These are phyloP conservation scores for Tetradesmus lagerheimii DNA, from an alignment of 139 green algal species.

Conservation along the genomic window DNA sequence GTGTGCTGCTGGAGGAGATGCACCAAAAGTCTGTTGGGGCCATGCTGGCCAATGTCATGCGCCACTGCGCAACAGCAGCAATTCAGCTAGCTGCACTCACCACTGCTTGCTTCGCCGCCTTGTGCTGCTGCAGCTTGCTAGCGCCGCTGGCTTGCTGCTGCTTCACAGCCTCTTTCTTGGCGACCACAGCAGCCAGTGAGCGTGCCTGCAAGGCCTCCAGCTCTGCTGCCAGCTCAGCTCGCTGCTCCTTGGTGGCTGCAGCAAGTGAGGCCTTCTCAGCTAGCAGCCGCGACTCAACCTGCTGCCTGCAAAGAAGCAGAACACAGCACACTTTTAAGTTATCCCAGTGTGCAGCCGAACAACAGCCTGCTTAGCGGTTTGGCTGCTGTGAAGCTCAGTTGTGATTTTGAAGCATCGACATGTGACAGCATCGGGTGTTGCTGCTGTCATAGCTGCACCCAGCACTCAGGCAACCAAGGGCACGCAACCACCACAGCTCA, in stretches of 20 bases:
- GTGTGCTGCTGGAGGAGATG: not conserved
- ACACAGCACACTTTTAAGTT: not conserved
- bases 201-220: slow-evolving; percentile 60
- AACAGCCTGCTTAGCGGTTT: no score
- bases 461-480: not conserved
- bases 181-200: slow-evolving; percentile 47
- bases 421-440: not conserved
- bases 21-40: no score
- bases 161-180: slow-evolving; percentile 72
- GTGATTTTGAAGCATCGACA: no score
- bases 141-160: slow-evolving; percentile 64
- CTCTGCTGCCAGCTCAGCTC: slow-evolving; percentile 63
- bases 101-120: slow-evolving; percentile 59
- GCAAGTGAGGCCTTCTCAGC: slow-evolving; percentile 35
- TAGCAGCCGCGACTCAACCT: slow-evolving; percentile 21
- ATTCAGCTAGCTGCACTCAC: slow-evolving; percentile 52
- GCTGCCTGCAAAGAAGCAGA: slow-evolving; percentile 21
- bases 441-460: not conserved
- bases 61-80: no score
- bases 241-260: slow-evolving; percentile 72
- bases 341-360: not conserved
- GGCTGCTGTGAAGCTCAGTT: no score
- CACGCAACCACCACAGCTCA: not conserved
- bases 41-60: no score
- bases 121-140: slow-evolving; percentile 63